Conservation (phyloP, 306 rosid genomes). For the Prunus davidiana region DNA sequence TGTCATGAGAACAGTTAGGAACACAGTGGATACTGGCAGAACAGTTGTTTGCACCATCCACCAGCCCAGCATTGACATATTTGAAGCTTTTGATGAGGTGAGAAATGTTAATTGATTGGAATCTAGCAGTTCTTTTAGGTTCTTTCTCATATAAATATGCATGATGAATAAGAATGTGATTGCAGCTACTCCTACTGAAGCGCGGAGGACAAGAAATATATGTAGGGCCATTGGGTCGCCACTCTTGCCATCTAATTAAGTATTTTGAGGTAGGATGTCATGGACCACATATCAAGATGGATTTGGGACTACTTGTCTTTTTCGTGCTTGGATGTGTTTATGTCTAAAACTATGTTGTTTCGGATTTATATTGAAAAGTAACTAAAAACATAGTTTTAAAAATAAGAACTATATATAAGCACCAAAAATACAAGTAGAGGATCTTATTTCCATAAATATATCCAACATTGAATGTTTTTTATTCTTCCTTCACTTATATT, state of each 20-base stretch:
- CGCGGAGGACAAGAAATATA: conserved; percentile 50
- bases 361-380: no score
- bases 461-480: not conserved
- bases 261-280: conserved; percentile 38
- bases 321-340: not conserved
- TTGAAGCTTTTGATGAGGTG: conserved; percentile 57
- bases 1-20: conserved; percentile 57
- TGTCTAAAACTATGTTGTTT: not conserved
- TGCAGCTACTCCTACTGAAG: conserved; percentile 47
- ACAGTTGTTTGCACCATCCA: conserved; percentile 62
- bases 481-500: not conserved
- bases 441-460: not conserved
- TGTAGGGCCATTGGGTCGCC: conserved; percentile 49
- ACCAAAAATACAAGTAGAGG: not conserved
- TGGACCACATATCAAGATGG: not conserved
- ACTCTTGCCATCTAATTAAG: conserved; percentile 33
- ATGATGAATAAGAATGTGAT: not conserved
- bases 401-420: no score
- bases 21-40: conserved; percentile 52
- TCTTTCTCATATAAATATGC: not conserved
- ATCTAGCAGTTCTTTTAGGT: not conserved
- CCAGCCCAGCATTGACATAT: conserved; percentile 62
- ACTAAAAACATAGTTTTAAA: no score
- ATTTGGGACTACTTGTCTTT: no score
- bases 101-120: not conserved